Evolutionary conservation across 2,329 filamentous ascomycete species (phyloP).

Genomic region (Penicillium brasilianum): DNA sequence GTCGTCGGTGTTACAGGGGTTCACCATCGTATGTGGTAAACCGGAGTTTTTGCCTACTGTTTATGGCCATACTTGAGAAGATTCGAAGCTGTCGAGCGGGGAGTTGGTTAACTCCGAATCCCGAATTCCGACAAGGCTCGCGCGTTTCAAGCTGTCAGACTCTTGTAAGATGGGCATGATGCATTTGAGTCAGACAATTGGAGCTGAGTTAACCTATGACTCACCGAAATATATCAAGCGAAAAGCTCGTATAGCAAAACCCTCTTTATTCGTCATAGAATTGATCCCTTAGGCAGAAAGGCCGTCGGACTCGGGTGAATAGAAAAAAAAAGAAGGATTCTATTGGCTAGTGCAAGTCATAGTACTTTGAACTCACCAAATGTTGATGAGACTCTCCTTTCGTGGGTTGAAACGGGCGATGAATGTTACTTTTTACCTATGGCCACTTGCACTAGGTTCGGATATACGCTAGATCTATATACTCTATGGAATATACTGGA

Average conservation of each 20-base stretch:
- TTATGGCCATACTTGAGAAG: neutral
- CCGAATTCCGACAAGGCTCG: constrained; percentile 14
- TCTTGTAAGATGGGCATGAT: too few relatives aligned
- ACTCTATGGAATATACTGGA: neutral
- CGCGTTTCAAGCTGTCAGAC: neutral
- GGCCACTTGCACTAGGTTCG: neutral
- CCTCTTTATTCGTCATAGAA: neutral
- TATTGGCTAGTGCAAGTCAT: neutral
- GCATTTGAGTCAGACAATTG: too few relatives aligned
- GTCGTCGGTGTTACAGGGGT: neutral
- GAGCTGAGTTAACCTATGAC: too few relatives aligned
- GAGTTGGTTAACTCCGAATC: constrained; percentile 10
- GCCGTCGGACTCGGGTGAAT: neutral
- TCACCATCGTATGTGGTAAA: neutral
- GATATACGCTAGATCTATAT: too few relatives aligned
- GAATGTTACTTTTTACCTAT: neutral
- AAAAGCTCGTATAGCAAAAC: neutral
- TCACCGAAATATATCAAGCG: too few relatives aligned
- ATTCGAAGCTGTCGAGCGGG: neutral
- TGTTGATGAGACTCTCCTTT: neutral
- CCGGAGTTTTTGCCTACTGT: neutral
- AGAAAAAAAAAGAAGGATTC: neutral
- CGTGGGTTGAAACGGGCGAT: neutral
- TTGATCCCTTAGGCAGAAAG: neutral
- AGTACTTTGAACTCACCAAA: neutral